These are phyloP conservation scores for Cladosporium phlei DNA, from an alignment of 2,329 filamentous ascomycete genomes.

Conservation along the genomic window DNA sequence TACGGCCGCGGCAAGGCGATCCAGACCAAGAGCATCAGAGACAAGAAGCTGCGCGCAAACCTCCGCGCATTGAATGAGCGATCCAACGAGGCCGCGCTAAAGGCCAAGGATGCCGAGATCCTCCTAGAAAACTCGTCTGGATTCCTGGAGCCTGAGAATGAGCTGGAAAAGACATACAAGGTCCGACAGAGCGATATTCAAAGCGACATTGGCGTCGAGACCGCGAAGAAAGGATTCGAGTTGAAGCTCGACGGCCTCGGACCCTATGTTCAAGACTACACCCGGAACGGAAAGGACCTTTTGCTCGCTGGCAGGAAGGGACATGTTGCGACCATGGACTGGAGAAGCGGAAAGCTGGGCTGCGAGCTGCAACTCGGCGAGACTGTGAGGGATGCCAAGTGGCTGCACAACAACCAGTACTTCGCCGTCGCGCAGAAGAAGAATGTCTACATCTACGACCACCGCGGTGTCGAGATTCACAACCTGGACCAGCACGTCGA, in stretches of 20 bases:
- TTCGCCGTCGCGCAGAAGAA: conserved; percentile 97
- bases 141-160: conserved; percentile 81
- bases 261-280: conserved; percentile 85
- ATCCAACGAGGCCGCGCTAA: conserved; percentile 72
- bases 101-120: conserved; percentile 93
- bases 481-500: conserved; percentile 86
- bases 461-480: conserved; percentile 85
- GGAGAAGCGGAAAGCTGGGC: conserved; percentile 83
- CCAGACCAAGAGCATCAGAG: conserved; percentile 66
- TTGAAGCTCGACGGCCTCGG: conserved; percentile 76
- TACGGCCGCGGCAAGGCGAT: conserved; percentile 84
- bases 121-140: conserved; percentile 80
- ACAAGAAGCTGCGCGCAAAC: conserved; percentile 84
- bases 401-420: conserved; percentile 90
- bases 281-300: conserved; percentile 79
- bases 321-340: conserved; percentile 94
- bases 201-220: conserved; percentile 69
- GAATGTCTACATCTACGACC: conserved; percentile 94
- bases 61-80: conserved; percentile 74
- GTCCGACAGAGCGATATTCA: conserved; percentile 84
- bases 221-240: conserved; percentile 89
- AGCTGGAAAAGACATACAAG: conserved; percentile 87
- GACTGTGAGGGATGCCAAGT: conserved; percentile 82
- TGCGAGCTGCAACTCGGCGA: conserved; percentile 89
- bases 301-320: conserved; percentile 85